Evolutionary conservation across 768 basidiomycete species (phyloP), one percentile per base, ranked within the genome.

Genomic region (Trametes gibbosa): DNA sequence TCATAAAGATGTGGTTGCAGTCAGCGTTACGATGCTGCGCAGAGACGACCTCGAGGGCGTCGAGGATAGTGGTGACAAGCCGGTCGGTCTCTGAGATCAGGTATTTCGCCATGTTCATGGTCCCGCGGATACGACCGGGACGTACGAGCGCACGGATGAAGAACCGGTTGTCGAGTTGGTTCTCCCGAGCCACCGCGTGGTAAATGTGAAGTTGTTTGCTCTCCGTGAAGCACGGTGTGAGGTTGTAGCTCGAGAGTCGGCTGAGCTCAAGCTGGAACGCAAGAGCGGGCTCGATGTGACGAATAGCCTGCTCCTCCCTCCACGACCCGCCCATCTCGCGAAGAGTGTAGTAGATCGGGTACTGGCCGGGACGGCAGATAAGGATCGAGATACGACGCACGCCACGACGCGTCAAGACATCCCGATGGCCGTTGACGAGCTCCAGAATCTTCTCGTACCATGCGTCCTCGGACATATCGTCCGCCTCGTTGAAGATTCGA

Each of bases 1-100:
- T 98, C 86, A 98, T 87, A 79, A 94, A 95, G 72, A 98, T 97
- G 72, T 98, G 95, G 74, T 98, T 98, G 78, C 93, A 95, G 70
- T 98, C 96, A 3, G 96, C 91, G 65, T 89, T 92, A 60, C 95
- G 86, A 68, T 95, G 81, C 67, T 93, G 84, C 8, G 91, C 92
- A 65, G 84, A 87, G 69, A 96, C 93, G 54, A 98, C 89, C 72
- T 98, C 96, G 29, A 98, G 82, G 2, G 95, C 90, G 73, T 99
- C 97, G 62, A 99, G 80, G 65, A 98, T 86, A 68, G 84, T 89
- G 41, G 92, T 96, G 62, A 98, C 91, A 13, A 98, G 85, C 46
- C 97, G 90, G 69, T 99, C 97, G 13, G 95, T 95, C 78, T 99
- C 97, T 1, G 96, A 97, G 65, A 99, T 91, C 69, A 99, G 89